Evolutionary conservation across 768 basidiomycete species (phyloP).

Genomic region (Mrakia frigida): DNA sequence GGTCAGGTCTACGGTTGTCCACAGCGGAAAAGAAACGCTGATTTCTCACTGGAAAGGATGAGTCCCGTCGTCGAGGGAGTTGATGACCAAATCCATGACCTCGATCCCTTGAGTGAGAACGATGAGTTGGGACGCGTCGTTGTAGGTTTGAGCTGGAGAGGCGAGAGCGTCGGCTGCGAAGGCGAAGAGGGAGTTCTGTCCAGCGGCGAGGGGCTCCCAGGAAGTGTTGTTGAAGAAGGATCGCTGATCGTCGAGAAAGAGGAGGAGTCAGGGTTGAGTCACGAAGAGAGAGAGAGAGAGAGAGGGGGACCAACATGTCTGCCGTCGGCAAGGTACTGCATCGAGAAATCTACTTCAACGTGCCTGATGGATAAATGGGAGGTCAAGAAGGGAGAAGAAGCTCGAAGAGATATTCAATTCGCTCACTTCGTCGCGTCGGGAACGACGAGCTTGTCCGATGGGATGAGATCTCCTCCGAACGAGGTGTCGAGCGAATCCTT

Average conservation of each 20-base stretch:
- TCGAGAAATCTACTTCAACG: not conserved
- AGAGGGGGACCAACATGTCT: not conserved
- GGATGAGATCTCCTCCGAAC: slow-evolving; percentile 19
- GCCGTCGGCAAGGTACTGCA: not conserved
- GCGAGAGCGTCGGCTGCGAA: slow-evolving; percentile 10
- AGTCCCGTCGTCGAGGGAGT: slow-evolving; percentile 41
- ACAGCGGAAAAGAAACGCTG: not conserved
- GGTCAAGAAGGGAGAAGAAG: not conserved
- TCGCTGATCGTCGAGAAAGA: not conserved
- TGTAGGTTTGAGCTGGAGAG: slow-evolving; percentile 4
- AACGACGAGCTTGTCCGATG: not conserved
- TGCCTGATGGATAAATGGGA: not conserved
- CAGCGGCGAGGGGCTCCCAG: slow-evolving; percentile 9
- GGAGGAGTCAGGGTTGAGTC: not conserved
- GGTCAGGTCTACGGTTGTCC: not conserved
- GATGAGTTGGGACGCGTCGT: slow-evolving; percentile 33
- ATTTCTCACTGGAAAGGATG: slow-evolving; percentile 39
- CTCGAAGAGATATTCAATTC: not conserved
- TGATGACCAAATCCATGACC: slow-evolving; percentile 34
- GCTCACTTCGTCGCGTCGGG: not conserved
- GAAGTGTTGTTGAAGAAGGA: slow-evolving; percentile 30
- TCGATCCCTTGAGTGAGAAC: slow-evolving; percentile 22
- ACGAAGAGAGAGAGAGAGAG: not conserved
- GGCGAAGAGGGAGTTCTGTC: slow-evolving; percentile 12
- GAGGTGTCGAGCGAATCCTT: slow-evolving; percentile 1